Evolutionary conservation across 768 basidiomycete species (phyloP).

Genomic region (Lactarius tabidus): DNA sequence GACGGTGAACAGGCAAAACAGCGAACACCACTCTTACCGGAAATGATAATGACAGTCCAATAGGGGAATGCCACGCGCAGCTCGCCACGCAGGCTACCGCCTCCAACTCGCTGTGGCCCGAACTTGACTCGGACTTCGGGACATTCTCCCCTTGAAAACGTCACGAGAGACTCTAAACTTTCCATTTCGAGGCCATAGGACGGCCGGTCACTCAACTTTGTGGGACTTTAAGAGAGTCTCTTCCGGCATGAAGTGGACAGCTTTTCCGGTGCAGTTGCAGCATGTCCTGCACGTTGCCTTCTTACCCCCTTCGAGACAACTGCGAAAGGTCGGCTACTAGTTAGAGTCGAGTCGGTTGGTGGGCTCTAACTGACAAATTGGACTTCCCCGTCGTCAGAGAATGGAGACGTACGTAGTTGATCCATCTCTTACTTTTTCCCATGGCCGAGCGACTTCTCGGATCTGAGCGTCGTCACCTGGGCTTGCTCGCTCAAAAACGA

Average conservation of each 20-base stretch:
- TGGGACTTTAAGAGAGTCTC: background rate
- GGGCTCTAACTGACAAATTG: conserved; percentile 16
- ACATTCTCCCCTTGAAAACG: conserved; percentile 1
- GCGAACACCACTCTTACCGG: conserved; percentile 9
- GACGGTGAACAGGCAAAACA: conserved; percentile 4
- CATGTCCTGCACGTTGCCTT: conserved; percentile 20
- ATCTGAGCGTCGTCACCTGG: background rate
- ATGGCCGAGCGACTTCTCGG: background rate
- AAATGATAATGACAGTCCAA: conserved; percentile 12
- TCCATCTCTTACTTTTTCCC: conserved; percentile 1
- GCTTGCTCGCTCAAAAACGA: background rate
- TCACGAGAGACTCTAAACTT: background rate
- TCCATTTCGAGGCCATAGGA: conserved; percentile 1
- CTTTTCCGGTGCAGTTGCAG: conserved; percentile 6
- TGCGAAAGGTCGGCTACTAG: conserved; percentile 6
- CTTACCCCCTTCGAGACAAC: background rate
- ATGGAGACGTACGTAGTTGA: conserved; percentile 1
- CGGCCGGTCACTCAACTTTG: background rate
- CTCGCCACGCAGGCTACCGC: background rate
- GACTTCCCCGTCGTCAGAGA: background rate
- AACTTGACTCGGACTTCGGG: background rate
- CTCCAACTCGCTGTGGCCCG: background rate
- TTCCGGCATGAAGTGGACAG: background rate
- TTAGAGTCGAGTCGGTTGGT: background rate
- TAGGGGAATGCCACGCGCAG: background rate